Evolutionary conservation across 2,329 filamentous ascomycete species (phyloP).

Genomic region (Arthrinium puccinioides): DNA sequence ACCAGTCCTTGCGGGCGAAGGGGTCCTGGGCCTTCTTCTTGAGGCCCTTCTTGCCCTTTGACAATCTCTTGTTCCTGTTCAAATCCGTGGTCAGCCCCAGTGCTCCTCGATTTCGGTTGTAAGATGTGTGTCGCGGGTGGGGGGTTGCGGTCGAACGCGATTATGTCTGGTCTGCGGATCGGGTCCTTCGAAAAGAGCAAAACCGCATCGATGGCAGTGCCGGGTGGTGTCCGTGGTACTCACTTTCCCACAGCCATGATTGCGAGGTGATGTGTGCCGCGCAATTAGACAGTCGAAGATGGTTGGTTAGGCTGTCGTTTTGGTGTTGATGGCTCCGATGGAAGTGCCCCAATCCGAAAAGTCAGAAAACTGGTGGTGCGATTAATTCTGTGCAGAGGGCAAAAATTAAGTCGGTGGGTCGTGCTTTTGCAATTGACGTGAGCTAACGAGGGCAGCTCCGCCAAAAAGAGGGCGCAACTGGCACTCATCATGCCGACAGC

Average conservation of each 20-base stretch:
- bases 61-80: constrained; percentile 97
- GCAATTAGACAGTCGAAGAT: constrained; percentile 24
- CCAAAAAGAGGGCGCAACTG: too few species aligned
- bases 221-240: too few species aligned
- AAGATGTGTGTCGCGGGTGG: too few species aligned
- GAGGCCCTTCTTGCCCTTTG: constrained; percentile 99
- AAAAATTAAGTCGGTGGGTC: background rate
- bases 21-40: constrained; percentile 99
- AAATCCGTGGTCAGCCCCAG: constrained; percentile 19
- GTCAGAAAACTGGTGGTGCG: constrained; percentile 4
- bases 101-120: too few species aligned
- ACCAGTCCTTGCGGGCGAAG: constrained; percentile 99
- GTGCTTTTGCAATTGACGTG: background rate
- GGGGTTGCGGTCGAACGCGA: too few species aligned
- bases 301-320: constrained; percentile 17
- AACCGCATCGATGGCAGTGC: too few species aligned
- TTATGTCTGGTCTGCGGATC: too few species aligned
- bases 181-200: too few species aligned
- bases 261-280: constrained; percentile 42
- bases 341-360: constrained; percentile 1
- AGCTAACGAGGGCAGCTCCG: background rate
- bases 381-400: constrained; percentile 2
- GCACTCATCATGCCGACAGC: background rate
- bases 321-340: constrained; percentile 11
- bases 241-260: constrained; percentile 80